Evolutionary conservation across 495 filamentous ascomycete species (phyloP).

Genomic region (Penicillium turbatum): DNA sequence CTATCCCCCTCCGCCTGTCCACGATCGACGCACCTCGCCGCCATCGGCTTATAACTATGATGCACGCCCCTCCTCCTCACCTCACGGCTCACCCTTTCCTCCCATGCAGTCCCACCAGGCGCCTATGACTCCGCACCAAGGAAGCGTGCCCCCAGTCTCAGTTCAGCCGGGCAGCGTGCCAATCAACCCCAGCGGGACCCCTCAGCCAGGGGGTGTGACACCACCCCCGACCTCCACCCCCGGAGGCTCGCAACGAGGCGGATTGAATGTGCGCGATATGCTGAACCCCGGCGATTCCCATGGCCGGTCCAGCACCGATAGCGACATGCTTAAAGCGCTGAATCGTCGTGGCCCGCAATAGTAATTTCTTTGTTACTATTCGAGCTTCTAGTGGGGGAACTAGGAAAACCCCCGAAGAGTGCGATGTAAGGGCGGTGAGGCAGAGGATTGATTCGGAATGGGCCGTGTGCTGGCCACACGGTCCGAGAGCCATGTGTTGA

Average conservation of each 20-base stretch:
- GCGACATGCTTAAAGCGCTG: slow-evolving; percentile 53
- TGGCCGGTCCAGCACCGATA: slow-evolving; percentile 51
- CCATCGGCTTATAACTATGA: slow-evolving; percentile 48
- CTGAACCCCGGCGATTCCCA: slow-evolving; percentile 43
- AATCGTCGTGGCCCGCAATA: slow-evolving; percentile 42
- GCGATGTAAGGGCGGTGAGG: slow-evolving; percentile 10
- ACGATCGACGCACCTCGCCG: slow-evolving; percentile 49
- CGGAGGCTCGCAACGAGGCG: slow-evolving; percentile 37
- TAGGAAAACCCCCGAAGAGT: slow-evolving; percentile 9
- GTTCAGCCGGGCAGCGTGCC: neutral
- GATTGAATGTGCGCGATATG: slow-evolving; percentile 53
- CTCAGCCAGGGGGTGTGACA: slow-evolving; percentile 27
- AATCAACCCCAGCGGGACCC: neutral
- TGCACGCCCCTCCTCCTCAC: slow-evolving; percentile 46
- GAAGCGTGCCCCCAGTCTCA: neutral
- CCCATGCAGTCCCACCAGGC: slow-evolving; percentile 33
- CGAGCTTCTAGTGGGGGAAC: neutral
- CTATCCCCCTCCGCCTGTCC: slow-evolving; percentile 28
- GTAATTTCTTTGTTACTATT: slow-evolving; percentile 2
- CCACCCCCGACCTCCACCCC: slow-evolving; percentile 41
- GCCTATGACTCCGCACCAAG: slow-evolving; percentile 7
- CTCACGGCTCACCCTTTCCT: slow-evolving; percentile 49
- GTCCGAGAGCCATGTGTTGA: slow-evolving; percentile 24
- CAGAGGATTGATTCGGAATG: slow-evolving; percentile 11
- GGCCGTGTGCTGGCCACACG: slow-evolving; percentile 31